A percentile compares a stretch with the other conserved stretches of the same genome.
Evolutionary conservation across 371 early-diverging fungal genomes (phyloP).

Genomic region (Mucor sp.): DNA sequence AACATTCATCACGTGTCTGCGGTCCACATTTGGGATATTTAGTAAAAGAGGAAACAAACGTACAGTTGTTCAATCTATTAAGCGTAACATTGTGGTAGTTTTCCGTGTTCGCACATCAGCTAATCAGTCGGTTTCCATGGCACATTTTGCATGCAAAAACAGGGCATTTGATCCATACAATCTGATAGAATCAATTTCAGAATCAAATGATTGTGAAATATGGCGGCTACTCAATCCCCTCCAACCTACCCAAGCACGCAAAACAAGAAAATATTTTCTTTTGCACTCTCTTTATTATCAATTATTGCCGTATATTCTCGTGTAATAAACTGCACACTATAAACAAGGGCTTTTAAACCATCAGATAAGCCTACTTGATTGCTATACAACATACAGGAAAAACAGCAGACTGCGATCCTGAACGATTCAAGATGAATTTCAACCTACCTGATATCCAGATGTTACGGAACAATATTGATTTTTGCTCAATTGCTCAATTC

Average conservation of each 20-base stretch:
- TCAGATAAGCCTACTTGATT: neutral
- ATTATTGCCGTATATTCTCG: neutral
- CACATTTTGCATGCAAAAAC: neutral
- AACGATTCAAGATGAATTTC: constrained; percentile 8
- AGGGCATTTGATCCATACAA: neutral
- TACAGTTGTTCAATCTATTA: neutral
- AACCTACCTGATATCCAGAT: constrained; percentile 22
- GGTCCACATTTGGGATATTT: neutral
- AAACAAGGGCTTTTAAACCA: neutral
- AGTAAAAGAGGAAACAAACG: neutral
- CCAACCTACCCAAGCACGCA: neutral
- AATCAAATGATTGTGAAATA: neutral
- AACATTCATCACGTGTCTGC: constrained; percentile 10
- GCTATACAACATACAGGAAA: neutral
- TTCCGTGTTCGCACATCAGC: neutral
- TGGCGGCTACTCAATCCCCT: neutral
- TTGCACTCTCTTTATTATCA: neutral
- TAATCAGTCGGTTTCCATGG: neutral
- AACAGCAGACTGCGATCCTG: neutral
- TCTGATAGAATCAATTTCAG: neutral
- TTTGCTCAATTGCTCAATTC: constrained; percentile 52
- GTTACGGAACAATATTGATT: constrained; percentile 50
- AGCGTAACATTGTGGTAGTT: neutral
- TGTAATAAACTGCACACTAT: no score
- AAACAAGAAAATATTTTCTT: neutral